Evolutionary conservation across 139 green algal species (phyloP).

Genomic region (Raphidocelis subcapitata): DNA sequence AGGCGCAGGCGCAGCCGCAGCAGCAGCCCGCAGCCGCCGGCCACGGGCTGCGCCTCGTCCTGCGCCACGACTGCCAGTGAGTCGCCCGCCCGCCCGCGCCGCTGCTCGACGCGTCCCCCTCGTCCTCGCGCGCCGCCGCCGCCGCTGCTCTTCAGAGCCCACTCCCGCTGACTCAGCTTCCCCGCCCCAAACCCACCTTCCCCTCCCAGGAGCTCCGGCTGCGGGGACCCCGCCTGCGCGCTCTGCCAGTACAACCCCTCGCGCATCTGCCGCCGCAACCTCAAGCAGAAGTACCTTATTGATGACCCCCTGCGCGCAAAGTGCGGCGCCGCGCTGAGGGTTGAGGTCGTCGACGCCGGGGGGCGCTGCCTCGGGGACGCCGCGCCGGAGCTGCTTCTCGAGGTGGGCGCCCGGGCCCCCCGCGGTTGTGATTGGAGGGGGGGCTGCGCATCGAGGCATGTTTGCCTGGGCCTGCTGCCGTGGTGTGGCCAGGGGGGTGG

Average conservation of each 20-base stretch:
- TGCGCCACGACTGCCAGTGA: slow-evolving; percentile 64
- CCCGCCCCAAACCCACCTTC: not conserved
- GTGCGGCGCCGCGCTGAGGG: slow-evolving; percentile 47
- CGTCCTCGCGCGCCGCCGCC: not conserved
- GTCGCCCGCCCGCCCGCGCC: not conserved
- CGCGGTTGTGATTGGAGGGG: no score
- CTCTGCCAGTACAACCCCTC: slow-evolving; percentile 66
- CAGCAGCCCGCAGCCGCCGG: not conserved
- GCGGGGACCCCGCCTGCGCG: slow-evolving; percentile 42
- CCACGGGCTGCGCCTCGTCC: slow-evolving; percentile 42
- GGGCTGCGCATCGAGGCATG: no score
- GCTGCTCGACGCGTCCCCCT: not conserved
- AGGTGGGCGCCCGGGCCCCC: slow-evolving; percentile 20
- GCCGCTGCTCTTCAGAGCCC: not conserved
- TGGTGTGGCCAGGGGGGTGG: no score
- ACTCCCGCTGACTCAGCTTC: not conserved
- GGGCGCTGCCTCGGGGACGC: slow-evolving; percentile 40
- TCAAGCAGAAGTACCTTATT: slow-evolving; percentile 67
- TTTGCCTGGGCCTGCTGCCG: no score
- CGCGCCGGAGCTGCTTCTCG: slow-evolving; percentile 43
- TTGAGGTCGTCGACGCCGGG: slow-evolving; percentile 46
- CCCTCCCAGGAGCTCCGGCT: slow-evolving; percentile 48
- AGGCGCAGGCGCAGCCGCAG: slow-evolving; percentile 13
- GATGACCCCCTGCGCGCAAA: slow-evolving; percentile 62
- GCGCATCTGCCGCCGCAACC: slow-evolving; percentile 60